Evolutionary conservation across 441 rosid species (phyloP), one percentile per base, ranked within the genome.

Genomic region (Euphorbia corollata): DNA sequence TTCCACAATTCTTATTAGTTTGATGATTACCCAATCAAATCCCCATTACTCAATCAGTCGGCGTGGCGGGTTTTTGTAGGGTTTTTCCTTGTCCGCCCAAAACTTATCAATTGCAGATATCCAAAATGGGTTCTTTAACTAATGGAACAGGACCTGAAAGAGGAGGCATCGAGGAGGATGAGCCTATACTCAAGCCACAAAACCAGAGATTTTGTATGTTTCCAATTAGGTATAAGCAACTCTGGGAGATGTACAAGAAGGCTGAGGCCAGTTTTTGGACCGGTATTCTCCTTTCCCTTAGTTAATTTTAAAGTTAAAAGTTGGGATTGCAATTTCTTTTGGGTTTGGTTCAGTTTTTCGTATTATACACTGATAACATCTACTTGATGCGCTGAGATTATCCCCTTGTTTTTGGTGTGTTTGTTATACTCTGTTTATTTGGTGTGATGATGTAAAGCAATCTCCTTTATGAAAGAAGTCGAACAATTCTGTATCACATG

Each of bases 181-280:
- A 74, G 18, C 76, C 71, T 1, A 84, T 92, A 51, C 69, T 92
- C 45, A 80, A 58, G 74, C 77, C 80, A 27, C 90, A 90, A 59
- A 87, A 80, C 77, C 90, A 85, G 87, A 86, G 96, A 82, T 88
- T 92, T 68, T 85, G 90, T 68, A 92, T 92, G 96, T 92, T 92
- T 71, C 97, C 98, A 30, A 78, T 89, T 51, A 78, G 83, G 63
- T 85, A 92, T 72, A 82, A 78, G 72, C 74, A 74, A 5, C 68
- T 92, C 62, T 89, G 96, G 98, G 95, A 92, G 89, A 89, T 92
- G 96, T 89, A 89, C 81, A 92, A 88, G 84, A 92, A 92, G 85
- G 95, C 98, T 48, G 73, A 83, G 62, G 98, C 97, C 70, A 86
- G 95, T 85, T 92, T 90, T 60, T 90, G 98, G 96, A 92, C 98